Base-by-base conservation (phyloP, 495 filamentous ascomycete species). In the Neurospora sp. region DNA sequence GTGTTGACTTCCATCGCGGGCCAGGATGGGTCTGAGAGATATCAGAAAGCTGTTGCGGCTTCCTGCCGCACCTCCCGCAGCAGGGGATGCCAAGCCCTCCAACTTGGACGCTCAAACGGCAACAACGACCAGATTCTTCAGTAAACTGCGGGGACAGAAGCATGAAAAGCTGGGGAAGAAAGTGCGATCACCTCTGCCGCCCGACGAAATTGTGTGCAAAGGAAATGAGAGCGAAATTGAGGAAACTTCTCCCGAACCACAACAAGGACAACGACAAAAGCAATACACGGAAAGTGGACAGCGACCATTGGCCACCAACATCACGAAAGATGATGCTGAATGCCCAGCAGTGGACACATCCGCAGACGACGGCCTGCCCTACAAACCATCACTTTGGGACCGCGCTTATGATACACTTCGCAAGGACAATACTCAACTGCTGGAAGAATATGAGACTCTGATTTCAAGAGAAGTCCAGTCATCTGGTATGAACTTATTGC, bases 381-480 rank as follows among this genome's bases (percentile, higher is more conserved):
- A 20, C 18, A 46, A 46, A 8, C 7, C 8, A 39, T 76, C 76
- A 10, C 76, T 76, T 39, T 78, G 76, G 76, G 76, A 75, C 42
- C 71, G 61, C 27, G 76, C 76, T 18, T 78, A 78, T 53, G 73
- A 78, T 1, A 11, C 35, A 18, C 76, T 78, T 0, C 44, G 70
- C 68, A 37, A 72, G 39, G 37, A 78, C 5, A 31, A 75, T 6
- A 18, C 7, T 4, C 2, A 73, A 38, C 12, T 78, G 0, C 16
- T 76, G 18, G 44, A 73, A 18, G 69, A 74, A 2, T 78, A 78
- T 46, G 76, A 78, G 73, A 11, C 70, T 5, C 84, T 75, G 12
- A 69, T 77, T 12, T 41, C 73, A 16, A 70, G 16, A 22, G 38
- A 69, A 20, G 35, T 46, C 9, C 42, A 65, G 0, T 12, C 27